Base-by-base conservation (phyloP, 139 green algal species). In the Haematococcus sp. region DNA sequence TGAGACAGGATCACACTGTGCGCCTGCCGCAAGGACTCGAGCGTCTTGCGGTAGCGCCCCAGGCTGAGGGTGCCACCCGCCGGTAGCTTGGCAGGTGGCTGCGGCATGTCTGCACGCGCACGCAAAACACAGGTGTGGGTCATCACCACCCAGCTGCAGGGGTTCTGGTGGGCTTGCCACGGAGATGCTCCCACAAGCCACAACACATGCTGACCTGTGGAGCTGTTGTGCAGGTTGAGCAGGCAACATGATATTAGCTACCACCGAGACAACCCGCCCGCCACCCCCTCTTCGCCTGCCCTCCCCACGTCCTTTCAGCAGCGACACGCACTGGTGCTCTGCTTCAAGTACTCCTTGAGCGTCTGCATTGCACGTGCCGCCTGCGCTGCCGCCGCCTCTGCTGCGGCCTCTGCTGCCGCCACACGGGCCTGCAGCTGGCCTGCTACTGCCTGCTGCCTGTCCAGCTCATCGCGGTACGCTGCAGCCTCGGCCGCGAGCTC, bases 1-100 rank as follows among this genome's bases (percentile, higher is more conserved):
- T 79, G 74, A n/a, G 64, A 74, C 49, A 74, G 56, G 54, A 74
- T 9, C 40, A 33, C 56, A 4, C 66, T 51, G 65, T 79, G 74
- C 20, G 55, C 32, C 66, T 79, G 74, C 43, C 72, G 74, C 66
- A 79, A 59, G 30, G 44, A 54, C 15, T 27, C 43, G 44, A 79
- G 58, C 23, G 74, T 79, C 74, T 79, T 72, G 30, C 66, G 66
- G 43, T 70, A 70, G 23, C 74, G 65, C 66, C 20, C 19, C 19
- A 4, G 23, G 66, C 46, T 34, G 23, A 79, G 25, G 4, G 61
- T 75, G 40, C 72, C 72, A 33, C 63, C 63, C 13, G 72, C 46
- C 16, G 63, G 60, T 51, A 78, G 63, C 16, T 61, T 65, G 27
- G 59, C 49, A 7, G 72, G 72, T 4, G 43, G 13, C 19, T 52